Evolutionary conservation across 2,329 filamentous ascomycete genomes (phyloP).

Genomic region (Cladobotryum protrusum): DNA sequence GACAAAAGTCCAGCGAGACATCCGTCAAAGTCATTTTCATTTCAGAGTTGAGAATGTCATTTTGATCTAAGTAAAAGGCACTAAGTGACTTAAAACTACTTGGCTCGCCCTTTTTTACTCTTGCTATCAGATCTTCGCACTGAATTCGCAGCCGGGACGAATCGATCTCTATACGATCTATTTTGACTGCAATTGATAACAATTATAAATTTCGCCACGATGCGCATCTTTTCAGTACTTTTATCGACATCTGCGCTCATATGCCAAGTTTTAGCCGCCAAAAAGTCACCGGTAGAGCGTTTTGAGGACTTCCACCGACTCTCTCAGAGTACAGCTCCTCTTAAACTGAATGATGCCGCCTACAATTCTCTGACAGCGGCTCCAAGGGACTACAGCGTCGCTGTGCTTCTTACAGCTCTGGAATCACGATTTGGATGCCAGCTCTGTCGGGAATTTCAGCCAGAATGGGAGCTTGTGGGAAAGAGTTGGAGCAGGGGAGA

Average conservation of each 20-base stretch:
- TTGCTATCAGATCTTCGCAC: too few relatives aligned
- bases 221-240: conserved; percentile 62
- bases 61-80: too few relatives aligned
- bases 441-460: conserved; percentile 84
- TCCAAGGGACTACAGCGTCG: conserved; percentile 78
- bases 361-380: conserved; percentile 70
- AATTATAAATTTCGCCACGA: conserved; percentile 36
- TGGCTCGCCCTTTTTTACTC: too few relatives aligned
- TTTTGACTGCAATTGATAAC: conserved; percentile 6
- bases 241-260: conserved; percentile 58
- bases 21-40: too few relatives aligned
- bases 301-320: conserved; percentile 68
- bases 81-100: too few relatives aligned
- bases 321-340: conserved; percentile 55
- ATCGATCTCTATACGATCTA: too few relatives aligned
- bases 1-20: background rate
- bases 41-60: too few relatives aligned
- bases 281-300: conserved; percentile 56
- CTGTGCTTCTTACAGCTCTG: conserved; percentile 79
- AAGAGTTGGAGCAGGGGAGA: conserved; percentile 86
- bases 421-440: conserved; percentile 78
- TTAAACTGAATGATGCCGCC: conserved; percentile 70
- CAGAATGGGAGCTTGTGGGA: conserved; percentile 83
- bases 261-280: conserved; percentile 55
- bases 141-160: too few relatives aligned